A percentile compares a stretch with the other conserved stretches of the same genome.
These are phyloP conservation scores for Knoxdaviesia proteae DNA, from an alignment of 2,329 filamentous ascomycete species.

Conservation along the genomic window DNA sequence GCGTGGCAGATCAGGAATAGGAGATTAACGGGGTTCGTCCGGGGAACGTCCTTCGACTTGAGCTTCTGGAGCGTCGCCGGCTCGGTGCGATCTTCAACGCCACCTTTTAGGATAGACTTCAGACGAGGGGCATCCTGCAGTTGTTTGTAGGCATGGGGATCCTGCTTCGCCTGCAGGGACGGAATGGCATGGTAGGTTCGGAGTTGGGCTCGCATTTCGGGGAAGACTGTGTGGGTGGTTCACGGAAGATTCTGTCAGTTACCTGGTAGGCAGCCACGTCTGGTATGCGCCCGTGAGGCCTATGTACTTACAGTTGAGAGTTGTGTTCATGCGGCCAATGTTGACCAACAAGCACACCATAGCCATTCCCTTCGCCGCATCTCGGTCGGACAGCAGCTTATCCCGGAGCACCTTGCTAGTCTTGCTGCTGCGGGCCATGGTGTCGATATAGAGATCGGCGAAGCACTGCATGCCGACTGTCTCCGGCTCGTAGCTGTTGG, in stretches of 20 bases:
- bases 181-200: slow-evolving; percentile 97
- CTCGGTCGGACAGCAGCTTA: slow-evolving; percentile 79
- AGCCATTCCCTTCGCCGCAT: slow-evolving; percentile 91
- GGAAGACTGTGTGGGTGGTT: slow-evolving; percentile 49
- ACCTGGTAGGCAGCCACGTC: neutral
- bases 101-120: slow-evolving; percentile 93
- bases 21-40: slow-evolving; percentile 92
- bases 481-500: slow-evolving; percentile 61
- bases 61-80: slow-evolving; percentile 70
- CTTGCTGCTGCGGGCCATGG: slow-evolving; percentile 96
- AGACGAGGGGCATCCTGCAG: slow-evolving; percentile 87
- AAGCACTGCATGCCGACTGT: slow-evolving; percentile 50
- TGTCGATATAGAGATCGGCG: slow-evolving; percentile 92
- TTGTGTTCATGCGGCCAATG: slow-evolving; percentile 96
- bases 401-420: slow-evolving; percentile 97
- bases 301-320: slow-evolving; percentile 60
- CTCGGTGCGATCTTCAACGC: slow-evolving; percentile 73
- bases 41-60: slow-evolving; percentile 40
- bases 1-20: slow-evolving; percentile 87
- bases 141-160: slow-evolving; percentile 92
- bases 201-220: slow-evolving; percentile 94
- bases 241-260: neutral
- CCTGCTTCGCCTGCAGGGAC: slow-evolving; percentile 83
- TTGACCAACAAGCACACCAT: slow-evolving; percentile 98
- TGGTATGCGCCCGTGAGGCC: neutral